Evolutionary conservation across 2,329 filamentous ascomycete genomes (phyloP), one percentile per base, ranked within the genome.

Genomic region (Pyrenophora graminea): DNA sequence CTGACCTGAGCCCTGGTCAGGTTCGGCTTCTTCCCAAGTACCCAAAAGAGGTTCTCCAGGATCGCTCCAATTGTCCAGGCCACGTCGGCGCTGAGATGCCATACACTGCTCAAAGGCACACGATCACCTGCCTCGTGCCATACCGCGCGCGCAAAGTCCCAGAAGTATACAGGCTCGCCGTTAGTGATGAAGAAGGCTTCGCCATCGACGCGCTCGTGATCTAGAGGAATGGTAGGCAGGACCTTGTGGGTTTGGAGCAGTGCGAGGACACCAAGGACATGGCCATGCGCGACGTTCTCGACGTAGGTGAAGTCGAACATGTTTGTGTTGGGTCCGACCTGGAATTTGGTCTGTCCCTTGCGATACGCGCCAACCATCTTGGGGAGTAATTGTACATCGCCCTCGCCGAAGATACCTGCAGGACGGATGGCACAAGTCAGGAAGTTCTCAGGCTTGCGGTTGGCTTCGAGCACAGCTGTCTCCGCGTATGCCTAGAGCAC

Each of bases 291-390:
- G 12, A 80, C 74, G 61, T 82, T 82, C 34, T 72, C 77, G 38
- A 80, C 76, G 58, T 81, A 81, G 32, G 78, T 80, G 55, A 79
- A 81, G 64, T 82, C 80, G 68, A 80, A 82, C 2, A 81, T 68
- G 61, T 82, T 82, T 48, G 77, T 73, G 62, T 82, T 81, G 17
- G 71, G 63, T 45, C 80, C 80, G 40, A 82, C 70, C 55, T 82
- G 79, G 55, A 78, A 76, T 59, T 77, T 79, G 50, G 73, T 77
- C 63, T 80, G 78, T 32, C 78, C 76, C 44, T 73, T 73, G 59
- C 71, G 73, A 61, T 76, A 78, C 1, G 74, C 77, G n/a, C 57
- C 65, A 19, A 80, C 61, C 45, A 79, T 74, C 37, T 73, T 72
- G 4, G 78, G 78, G 17, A 79, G 72, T 19, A 76, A 50, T 56